Evolutionary conservation across 1,284 basidiomycete species (phyloP), one percentile per base, ranked within the genome.

Genomic region (Uromyces viciae-fabae): DNA sequence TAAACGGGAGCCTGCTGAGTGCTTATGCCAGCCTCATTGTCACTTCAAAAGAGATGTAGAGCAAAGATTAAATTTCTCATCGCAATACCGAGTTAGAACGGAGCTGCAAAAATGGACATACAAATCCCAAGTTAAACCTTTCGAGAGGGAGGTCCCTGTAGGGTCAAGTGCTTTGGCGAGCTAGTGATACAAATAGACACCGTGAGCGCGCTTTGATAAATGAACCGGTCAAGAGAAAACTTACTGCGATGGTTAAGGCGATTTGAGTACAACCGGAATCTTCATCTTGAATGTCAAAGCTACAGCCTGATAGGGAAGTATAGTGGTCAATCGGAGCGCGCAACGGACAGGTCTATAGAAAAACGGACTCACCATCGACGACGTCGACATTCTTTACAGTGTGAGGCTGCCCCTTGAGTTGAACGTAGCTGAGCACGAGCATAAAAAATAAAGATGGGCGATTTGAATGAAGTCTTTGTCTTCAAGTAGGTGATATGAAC

Each of bases 211-310:
- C n/a, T n/a, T n/a, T n/a, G n/a, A n/a, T n/a, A n/a, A n/a, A n/a
- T n/a, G n/a, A n/a, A n/a, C n/a, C n/a, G 14, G 0, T 2, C 11
- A 52, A 33, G 33, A n/a, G 28, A 15, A 40, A n/a, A 71, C 52
- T 72, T 22, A 79, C 77, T 17, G 14, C 31, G 17, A 25, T 40
- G 40, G 68, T 79, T 15, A 79, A 17, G 15, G 28, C 66, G 31
- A 79, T 46, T 56, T 72, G 46, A 28, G 72, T 72, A 22, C 77
- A 79, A 38, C 77, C 77, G 2, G 31, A 9, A 19, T 69, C 54
- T 15, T 31, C 25, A 1, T 60, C 14, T n/a, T 17, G 22, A 25
- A 54, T 52, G 19, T 58, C 43, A 25, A 79, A 79, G 33, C 19
- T 8, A 52, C 77, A 79, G n/a, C 75, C 75, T 77, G 28, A 8